phyloP scores from a whole-genome alignment of 2,329 filamentous ascomycete species.

The Hyphodiscus sp. region DNA sequence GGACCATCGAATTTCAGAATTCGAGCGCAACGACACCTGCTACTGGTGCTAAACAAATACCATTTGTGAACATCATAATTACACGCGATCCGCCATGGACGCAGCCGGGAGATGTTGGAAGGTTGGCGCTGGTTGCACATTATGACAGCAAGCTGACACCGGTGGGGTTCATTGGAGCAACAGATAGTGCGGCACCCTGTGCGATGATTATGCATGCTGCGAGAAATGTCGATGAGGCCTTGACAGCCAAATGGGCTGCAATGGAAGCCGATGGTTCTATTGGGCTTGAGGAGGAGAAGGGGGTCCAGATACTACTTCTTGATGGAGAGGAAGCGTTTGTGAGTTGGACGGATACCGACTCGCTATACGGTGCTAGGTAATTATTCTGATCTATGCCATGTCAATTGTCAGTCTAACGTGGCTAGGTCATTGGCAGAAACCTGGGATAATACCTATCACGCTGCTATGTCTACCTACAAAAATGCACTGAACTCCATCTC shows the following conservation, averaged over 20 bases:
- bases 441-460: conserved; percentile 69
- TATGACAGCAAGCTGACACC: conserved; percentile 83
- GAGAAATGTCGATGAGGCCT: conserved; percentile 68
- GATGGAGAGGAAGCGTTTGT: conserved; percentile 94
- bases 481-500: conserved; percentile 73
- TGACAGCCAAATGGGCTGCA: conserved; percentile 75
- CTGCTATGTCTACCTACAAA: conserved; percentile 66
- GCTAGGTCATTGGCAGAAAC: conserved; percentile 65
- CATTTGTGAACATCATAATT: conserved; percentile 83
- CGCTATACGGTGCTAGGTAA: conserved; percentile 79
- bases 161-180: conserved; percentile 85
- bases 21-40: conserved; percentile 78
- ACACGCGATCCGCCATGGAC: conserved; percentile 84
- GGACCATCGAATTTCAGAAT: conserved; percentile 81
- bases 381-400: conserved; percentile 12
- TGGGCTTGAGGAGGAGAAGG: conserved; percentile 66
- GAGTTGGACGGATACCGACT: conserved; percentile 73
- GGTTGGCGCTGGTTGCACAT: conserved; percentile 84
- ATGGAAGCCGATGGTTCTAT: conserved; percentile 56
- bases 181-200: conserved; percentile 88
- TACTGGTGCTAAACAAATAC: conserved; percentile 62
- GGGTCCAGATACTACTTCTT: conserved; percentile 81
- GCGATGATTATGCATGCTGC: conserved; percentile 88
- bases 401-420: conserved; percentile 10
- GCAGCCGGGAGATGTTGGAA: conserved; percentile 63